Percentiles rank a stretch among this genome's conserved stretches.
Evolutionary conservation across 2,329 filamentous ascomycete species (phyloP).

Genomic region (Claviceps monticola): DNA sequence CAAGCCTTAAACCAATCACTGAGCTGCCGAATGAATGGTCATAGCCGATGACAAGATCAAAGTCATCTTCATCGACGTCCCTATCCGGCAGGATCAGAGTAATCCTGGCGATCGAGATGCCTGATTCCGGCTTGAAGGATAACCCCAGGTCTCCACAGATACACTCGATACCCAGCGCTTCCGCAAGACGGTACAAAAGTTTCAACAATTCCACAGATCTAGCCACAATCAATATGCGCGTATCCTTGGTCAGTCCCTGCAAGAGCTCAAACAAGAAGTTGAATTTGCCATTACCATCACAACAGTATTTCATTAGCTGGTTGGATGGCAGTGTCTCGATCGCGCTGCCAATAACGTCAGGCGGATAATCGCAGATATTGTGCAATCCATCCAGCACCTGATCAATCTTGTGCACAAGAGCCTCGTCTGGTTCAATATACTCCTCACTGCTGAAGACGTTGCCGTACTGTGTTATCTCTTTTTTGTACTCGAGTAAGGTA

Average conservation of each 20-base stretch:
- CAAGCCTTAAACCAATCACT: conserved; percentile 3
- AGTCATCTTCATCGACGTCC: conserved; percentile 22
- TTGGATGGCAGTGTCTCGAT: conserved; percentile 23
- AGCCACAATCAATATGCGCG: conserved; percentile 39
- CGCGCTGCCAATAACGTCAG: conserved; percentile 32
- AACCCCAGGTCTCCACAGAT: conserved; percentile 19
- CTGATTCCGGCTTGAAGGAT: conserved; percentile 13
- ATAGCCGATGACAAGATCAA: conserved; percentile 40
- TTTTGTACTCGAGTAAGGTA: conserved; percentile 29
- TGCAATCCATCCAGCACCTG: conserved; percentile 35
- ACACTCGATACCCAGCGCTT: conserved; percentile 23
- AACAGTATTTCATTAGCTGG: conserved; percentile 37
- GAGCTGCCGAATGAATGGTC: conserved; percentile 35
- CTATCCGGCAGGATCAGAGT: conserved; percentile 29
- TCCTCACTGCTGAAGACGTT: conserved; percentile 26
- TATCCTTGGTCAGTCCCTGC: conserved; percentile 27
- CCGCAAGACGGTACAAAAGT: conserved; percentile 36
- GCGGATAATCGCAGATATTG: conserved; percentile 44
- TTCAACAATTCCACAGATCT: conserved; percentile 35
- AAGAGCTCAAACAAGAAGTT: conserved; percentile 44
- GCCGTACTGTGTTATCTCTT: conserved; percentile 32
- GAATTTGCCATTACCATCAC: conserved; percentile 45
- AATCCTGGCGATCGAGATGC: conserved; percentile 23
- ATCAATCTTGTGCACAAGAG: conserved; percentile 33
- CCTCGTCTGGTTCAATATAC: conserved; percentile 23